phyloP scores from a whole-genome alignment of 1,284 basidiomycete species.

The Apiotrichum domesticum region DNA sequence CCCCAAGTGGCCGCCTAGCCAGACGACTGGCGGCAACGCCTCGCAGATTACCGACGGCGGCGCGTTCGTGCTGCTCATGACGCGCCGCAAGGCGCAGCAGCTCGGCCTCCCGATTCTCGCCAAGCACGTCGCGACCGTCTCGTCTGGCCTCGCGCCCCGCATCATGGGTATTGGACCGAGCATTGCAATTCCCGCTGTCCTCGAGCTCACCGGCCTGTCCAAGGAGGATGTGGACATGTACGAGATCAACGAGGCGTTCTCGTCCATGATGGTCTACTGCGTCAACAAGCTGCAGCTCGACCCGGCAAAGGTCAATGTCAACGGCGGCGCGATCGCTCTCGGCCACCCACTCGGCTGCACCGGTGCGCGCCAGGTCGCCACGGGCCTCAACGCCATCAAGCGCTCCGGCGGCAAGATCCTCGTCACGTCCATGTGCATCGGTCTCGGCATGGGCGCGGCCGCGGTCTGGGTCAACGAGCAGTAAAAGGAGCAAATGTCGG shows the following conservation, averaged over 20 bases:
- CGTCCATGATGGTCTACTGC: slow-evolving; percentile 73
- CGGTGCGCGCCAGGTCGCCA: slow-evolving; percentile 79
- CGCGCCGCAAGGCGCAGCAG: slow-evolving; percentile 78
- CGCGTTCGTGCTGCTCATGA: slow-evolving; percentile 82
- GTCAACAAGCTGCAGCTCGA: slow-evolving; percentile 63
- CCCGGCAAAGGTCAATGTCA: slow-evolving; percentile 76
- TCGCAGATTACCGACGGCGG: slow-evolving; percentile 95
- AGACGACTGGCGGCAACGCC: slow-evolving; percentile 69
- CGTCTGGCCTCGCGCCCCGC: slow-evolving; percentile 73
- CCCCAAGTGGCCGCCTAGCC: slow-evolving; percentile 73
- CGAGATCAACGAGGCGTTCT: slow-evolving; percentile 81
- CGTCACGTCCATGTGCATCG: slow-evolving; percentile 93
- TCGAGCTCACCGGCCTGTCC: slow-evolving; percentile 62
- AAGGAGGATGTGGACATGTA: slow-evolving; percentile 76
- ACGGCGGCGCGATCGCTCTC: slow-evolving; percentile 83
- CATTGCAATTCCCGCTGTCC: slow-evolving; percentile 68
- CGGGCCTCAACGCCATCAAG: slow-evolving; percentile 74
- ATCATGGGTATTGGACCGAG: slow-evolving; percentile 89
- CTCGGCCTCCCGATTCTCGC: slow-evolving; percentile 85
- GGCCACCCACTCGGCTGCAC: slow-evolving; percentile 68
- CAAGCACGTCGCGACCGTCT: slow-evolving; percentile 76
- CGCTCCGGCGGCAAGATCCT: slow-evolving; percentile 65
- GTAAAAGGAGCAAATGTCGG: not conserved
- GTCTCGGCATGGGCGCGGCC: slow-evolving; percentile 69
- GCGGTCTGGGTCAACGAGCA: slow-evolving; percentile 49